Evolutionary conservation across 2,329 filamentous ascomycete species (phyloP).

Genomic region (Daldinia sp.): DNA sequence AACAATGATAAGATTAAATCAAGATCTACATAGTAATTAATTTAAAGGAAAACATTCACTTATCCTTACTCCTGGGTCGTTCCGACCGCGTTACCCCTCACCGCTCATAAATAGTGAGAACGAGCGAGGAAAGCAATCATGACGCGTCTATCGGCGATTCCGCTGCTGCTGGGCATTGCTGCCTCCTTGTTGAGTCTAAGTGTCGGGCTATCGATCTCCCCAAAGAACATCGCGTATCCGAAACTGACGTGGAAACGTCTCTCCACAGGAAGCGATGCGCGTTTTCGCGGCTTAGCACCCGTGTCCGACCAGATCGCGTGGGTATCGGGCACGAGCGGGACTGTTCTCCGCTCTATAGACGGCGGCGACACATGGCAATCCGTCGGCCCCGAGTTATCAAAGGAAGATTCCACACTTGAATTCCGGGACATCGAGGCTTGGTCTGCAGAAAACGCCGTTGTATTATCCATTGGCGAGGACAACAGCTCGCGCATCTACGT

Average conservation of each 20-base stretch:
- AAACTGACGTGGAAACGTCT: conserved; percentile 45
- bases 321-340: conserved; percentile 51
- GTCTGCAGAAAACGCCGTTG: conserved; percentile 56
- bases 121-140: conserved; percentile 10
- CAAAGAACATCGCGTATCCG: background rate
- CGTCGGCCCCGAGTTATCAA: conserved; percentile 47
- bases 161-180: conserved; percentile 4
- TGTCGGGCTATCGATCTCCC: background rate
- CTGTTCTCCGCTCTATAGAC: conserved; percentile 50
- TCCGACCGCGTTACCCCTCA: background rate
- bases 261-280: conserved; percentile 46
- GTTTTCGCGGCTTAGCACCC: conserved; percentile 51
- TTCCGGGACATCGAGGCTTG: conserved; percentile 56
- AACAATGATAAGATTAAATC: conserved; percentile 15
- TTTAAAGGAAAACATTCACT: conserved; percentile 70
- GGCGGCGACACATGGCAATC: conserved; percentile 50
- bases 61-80: background rate
- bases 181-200: background rate
- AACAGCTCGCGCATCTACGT: conserved; percentile 51
- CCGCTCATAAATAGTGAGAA: background rate
- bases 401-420: conserved; percentile 45
- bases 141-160: conserved; percentile 19
- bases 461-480: conserved; percentile 54
- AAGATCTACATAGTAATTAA: background rate
- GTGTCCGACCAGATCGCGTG: conserved; percentile 51